A percentile compares a stretch with the other conserved stretches of the same genome.
Evolutionary conservation across 495 filamentous ascomycete species (phyloP).

Genomic region (Filosporella fistucella): DNA sequence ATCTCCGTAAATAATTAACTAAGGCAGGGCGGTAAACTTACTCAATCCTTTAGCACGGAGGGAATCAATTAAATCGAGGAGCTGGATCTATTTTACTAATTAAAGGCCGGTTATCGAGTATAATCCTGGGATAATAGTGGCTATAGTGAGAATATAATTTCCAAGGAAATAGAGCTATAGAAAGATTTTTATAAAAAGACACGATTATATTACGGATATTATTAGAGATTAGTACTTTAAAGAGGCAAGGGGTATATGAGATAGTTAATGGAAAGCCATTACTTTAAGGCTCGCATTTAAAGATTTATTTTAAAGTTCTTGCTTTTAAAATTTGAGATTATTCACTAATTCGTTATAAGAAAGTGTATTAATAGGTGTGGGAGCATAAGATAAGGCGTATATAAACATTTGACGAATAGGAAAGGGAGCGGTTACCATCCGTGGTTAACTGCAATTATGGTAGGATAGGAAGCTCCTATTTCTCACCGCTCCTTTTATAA

Average conservation of each 20-base stretch:
- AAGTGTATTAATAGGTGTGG: background rate
- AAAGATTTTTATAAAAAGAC: background rate
- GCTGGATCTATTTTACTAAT: slow-evolving; percentile 22
- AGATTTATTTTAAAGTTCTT: background rate
- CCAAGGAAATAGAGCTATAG: background rate
- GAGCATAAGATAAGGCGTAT: background rate
- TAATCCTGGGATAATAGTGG: background rate
- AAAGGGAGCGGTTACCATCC: too few species aligned
- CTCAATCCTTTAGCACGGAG: slow-evolving; percentile 54
- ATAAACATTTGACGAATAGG: too few species aligned
- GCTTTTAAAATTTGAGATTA: background rate
- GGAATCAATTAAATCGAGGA: slow-evolving; percentile 51
- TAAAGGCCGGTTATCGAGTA: slow-evolving; percentile 3
- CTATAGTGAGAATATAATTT: slow-evolving; percentile 1
- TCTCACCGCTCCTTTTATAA: too few species aligned
- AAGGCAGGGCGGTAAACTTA: slow-evolving; percentile 53
- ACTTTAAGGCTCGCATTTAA: too few species aligned
- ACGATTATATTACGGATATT: background rate
- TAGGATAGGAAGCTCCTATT: too few species aligned
- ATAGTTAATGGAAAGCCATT: too few species aligned
- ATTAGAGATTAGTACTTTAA: too few species aligned
- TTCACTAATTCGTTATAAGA: background rate
- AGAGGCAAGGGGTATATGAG: background rate
- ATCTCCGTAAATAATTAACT: slow-evolving; percentile 61
- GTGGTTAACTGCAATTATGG: too few species aligned